Evolutionary conservation across 75 land plant species (phyloP).

Genomic region (Cupressus sempervirens): DNA sequence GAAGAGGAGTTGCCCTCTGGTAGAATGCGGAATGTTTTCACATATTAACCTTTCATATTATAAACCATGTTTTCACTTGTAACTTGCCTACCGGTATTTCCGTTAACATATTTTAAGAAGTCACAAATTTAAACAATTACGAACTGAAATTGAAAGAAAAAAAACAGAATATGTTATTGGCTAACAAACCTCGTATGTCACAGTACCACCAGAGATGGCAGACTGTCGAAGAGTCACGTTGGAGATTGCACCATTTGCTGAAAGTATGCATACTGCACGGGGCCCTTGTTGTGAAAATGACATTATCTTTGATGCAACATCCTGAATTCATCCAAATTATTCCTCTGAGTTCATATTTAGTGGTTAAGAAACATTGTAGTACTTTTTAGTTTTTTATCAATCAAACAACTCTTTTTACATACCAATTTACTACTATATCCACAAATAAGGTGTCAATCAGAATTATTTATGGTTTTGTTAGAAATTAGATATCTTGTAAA

Average conservation of each 20-base stretch:
- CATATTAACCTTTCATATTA: background rate
- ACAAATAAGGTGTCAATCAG: background rate
- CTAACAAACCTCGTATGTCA: slow-evolving; percentile 57
- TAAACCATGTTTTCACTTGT: background rate
- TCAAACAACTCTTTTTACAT: background rate
- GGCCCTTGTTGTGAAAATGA: slow-evolving; percentile 60
- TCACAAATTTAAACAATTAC: background rate
- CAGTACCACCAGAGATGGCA: slow-evolving; percentile 58
- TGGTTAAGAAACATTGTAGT: background rate
- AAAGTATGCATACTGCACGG: slow-evolving; percentile 54
- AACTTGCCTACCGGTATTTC: background rate
- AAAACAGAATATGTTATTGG: background rate
- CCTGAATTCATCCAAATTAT: slow-evolving; percentile 28
- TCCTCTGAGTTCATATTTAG: background rate
- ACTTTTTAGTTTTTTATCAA: background rate
- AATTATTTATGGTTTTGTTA: background rate
- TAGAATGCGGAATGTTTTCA: too few species aligned
- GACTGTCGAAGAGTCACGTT: slow-evolving; percentile 60
- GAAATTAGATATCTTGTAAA: background rate
- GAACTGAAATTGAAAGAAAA: background rate
- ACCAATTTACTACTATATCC: background rate
- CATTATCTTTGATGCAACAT: slow-evolving; percentile 52
- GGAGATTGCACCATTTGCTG: slow-evolving; percentile 65
- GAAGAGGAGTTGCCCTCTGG: too few species aligned
- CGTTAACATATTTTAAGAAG: background rate